Percentiles rank a stretch among this genome's conserved stretches.
phyloP scores from a whole-genome alignment of 257 asterid species.

The Thymus mandschuricus region DNA sequence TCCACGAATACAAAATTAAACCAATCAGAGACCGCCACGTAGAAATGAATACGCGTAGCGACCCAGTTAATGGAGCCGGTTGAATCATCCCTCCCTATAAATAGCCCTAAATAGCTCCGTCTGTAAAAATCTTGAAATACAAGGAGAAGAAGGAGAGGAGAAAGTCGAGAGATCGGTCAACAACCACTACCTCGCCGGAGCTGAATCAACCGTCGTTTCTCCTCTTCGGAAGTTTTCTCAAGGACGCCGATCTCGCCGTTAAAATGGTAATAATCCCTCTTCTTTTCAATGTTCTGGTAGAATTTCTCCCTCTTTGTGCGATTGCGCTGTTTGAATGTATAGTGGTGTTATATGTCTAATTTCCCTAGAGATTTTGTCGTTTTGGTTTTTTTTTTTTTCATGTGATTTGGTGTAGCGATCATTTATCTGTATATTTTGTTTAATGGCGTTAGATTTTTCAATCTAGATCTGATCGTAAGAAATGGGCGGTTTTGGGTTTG shows the following conservation, averaged over 20 bases:
- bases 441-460: not conserved
- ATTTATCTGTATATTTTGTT: not conserved
- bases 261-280: slow-evolving; percentile 46
- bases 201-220: slow-evolving; percentile 29
- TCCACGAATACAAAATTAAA: not conserved
- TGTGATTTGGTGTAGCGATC: not conserved
- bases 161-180: slow-evolving; percentile 30
- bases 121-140: not conserved
- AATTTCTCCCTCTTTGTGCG: not conserved
- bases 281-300: not conserved
- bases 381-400: not conserved
- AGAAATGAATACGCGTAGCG: slow-evolving; percentile 28
- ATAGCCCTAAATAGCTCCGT: not conserved
- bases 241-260: slow-evolving; percentile 37
- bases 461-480: slow-evolving; percentile 16
- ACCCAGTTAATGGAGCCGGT: slow-evolving; percentile 11
- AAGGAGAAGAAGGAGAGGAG: not conserved
- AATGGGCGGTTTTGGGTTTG: not conserved
- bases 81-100: slow-evolving; percentile 10
- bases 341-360: not conserved
- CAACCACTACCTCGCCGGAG: slow-evolving; percentile 32
- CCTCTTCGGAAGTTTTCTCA: slow-evolving; percentile 23
- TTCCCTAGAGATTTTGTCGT: not conserved
- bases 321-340: slow-evolving; percentile 16
- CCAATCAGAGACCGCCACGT: slow-evolving; percentile 42